These are phyloP conservation scores for Nepenthes mirabilis DNA, from an alignment of 148 eudicot species.

Conservation along the genomic window DNA sequence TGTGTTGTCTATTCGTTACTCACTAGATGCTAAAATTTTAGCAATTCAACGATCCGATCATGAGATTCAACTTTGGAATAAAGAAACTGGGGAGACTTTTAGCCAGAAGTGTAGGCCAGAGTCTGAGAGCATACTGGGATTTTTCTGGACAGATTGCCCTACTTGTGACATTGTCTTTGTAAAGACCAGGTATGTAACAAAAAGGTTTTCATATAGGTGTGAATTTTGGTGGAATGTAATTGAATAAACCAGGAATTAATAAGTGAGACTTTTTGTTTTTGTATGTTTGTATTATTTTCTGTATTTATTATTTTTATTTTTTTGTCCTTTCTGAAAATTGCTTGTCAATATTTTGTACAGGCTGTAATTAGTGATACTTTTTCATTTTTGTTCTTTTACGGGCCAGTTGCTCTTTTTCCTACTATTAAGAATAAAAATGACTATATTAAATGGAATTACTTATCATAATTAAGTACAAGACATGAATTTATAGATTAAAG, in stretches of 20 bases:
- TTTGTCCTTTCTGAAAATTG: background rate
- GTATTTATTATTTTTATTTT: background rate
- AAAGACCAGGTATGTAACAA: constrained; percentile 64
- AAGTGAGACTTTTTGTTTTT: background rate
- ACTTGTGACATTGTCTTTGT: constrained; percentile 75
- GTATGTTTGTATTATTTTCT: background rate
- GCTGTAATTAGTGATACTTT: too few species aligned
- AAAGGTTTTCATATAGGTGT: background rate
- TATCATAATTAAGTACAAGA: too few species aligned
- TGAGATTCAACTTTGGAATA: constrained; percentile 76
- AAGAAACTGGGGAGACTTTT: constrained; percentile 48
- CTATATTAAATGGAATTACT: too few species aligned
- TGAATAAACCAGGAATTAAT: background rate
- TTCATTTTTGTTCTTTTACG: too few species aligned
- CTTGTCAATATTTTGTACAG: too few species aligned
- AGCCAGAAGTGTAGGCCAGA: constrained; percentile 58
- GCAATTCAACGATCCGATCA: constrained; percentile 69
- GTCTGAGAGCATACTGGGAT: constrained; percentile 76
- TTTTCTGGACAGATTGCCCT: constrained; percentile 94
- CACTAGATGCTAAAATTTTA: constrained; percentile 62
- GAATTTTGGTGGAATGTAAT: background rate
- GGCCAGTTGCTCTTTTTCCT: too few species aligned
- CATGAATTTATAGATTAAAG: too few species aligned
- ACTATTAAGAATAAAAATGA: too few species aligned
- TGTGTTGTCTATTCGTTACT: constrained; percentile 59